These are phyloP conservation scores for Phytopythium kandeliae DNA, from an alignment of 352 stramenopile species.

Conservation along the genomic window DNA sequence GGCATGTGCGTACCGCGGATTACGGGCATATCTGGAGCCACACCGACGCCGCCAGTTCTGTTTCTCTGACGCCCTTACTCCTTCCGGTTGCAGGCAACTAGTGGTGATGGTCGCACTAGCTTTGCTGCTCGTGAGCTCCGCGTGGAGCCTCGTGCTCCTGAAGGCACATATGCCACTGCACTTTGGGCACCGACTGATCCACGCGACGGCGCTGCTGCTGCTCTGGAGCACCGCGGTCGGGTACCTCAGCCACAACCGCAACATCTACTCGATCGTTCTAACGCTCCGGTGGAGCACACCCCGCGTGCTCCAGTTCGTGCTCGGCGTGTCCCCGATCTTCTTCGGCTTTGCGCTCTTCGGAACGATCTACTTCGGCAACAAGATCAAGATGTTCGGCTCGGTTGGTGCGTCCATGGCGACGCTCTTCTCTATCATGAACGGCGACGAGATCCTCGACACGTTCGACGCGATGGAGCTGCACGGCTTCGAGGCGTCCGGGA, in stretches of 20 bases:
- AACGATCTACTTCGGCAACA: constrained; percentile 85
- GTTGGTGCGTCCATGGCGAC: constrained; percentile 66
- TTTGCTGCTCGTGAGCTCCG: constrained; percentile 50
- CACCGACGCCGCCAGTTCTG: too few species aligned
- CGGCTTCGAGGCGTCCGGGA: constrained; percentile 56
- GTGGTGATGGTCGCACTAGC: constrained; percentile 44
- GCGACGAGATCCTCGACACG: constrained; percentile 88
- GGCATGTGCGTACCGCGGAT: constrained; percentile 41
- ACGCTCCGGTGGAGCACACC: constrained; percentile 79
- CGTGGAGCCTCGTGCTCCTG: constrained; percentile 68
- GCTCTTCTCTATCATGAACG: constrained; percentile 89
- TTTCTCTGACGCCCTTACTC: neutral
- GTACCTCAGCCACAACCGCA: constrained; percentile 83
- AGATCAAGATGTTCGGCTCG: constrained; percentile 70
- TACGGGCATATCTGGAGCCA: too few species aligned
- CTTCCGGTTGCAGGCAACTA: constrained; percentile 35
- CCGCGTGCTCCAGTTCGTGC: constrained; percentile 81
- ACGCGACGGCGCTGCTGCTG: constrained; percentile 61
- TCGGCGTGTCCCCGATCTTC: constrained; percentile 86
- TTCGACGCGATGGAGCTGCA: constrained; percentile 81
- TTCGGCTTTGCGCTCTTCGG: constrained; percentile 87
- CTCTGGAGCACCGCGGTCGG: constrained; percentile 82
- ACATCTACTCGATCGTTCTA: constrained; percentile 89
- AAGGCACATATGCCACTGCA: constrained; percentile 71
- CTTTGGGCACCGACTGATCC: constrained; percentile 68